Percentiles rank a stretch among this genome's conserved stretches.
Evolutionary conservation across 331 rosid species (phyloP).

Genomic region (Acacia pycnantha): DNA sequence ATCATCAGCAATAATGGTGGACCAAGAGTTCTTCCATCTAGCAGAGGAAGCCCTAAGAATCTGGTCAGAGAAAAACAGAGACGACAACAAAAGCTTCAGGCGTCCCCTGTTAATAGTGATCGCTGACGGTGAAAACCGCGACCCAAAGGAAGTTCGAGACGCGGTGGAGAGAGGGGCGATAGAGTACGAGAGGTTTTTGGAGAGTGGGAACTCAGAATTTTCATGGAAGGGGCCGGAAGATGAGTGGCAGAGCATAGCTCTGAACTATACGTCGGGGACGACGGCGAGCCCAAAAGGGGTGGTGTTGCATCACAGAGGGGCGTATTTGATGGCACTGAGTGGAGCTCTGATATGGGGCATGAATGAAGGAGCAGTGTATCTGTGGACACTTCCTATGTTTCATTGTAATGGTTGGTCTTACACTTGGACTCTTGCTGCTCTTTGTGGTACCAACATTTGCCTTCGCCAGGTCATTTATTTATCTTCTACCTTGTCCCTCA

Average conservation of each 20-base stretch:
- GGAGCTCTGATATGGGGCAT: constrained; percentile 83
- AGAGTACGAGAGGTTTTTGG: constrained; percentile 75
- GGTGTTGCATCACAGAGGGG: constrained; percentile 92
- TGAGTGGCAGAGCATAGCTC: constrained; percentile 95
- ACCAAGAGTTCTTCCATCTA: constrained; percentile 74
- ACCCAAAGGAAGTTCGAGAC: constrained; percentile 47
- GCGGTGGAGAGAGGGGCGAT: constrained; percentile 66
- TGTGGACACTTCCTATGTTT: constrained; percentile 97
- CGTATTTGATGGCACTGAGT: constrained; percentile 76
- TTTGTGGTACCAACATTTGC: constrained; percentile 83
- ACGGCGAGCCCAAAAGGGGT: constrained; percentile 97
- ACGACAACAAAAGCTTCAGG: constrained; percentile 27
- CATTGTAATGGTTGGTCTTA: constrained; percentile 99
- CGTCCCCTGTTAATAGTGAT: constrained; percentile 70
- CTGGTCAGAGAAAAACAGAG: constrained; percentile 45
- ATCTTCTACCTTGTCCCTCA: not conserved
- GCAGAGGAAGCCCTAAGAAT: constrained; percentile 81
- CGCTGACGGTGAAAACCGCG: constrained; percentile 75
- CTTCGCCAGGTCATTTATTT: constrained; percentile 73
- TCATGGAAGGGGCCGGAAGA: constrained; percentile 86
- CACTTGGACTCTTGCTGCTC: constrained; percentile 86
- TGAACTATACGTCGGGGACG: constrained; percentile 94
- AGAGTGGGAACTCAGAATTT: constrained; percentile 76
- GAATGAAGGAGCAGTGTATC: constrained; percentile 84
- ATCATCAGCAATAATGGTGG: constrained; percentile 69